Conservation (phyloP, 192 early-diverging fungal species). For the Coemansia sp. region DNA sequence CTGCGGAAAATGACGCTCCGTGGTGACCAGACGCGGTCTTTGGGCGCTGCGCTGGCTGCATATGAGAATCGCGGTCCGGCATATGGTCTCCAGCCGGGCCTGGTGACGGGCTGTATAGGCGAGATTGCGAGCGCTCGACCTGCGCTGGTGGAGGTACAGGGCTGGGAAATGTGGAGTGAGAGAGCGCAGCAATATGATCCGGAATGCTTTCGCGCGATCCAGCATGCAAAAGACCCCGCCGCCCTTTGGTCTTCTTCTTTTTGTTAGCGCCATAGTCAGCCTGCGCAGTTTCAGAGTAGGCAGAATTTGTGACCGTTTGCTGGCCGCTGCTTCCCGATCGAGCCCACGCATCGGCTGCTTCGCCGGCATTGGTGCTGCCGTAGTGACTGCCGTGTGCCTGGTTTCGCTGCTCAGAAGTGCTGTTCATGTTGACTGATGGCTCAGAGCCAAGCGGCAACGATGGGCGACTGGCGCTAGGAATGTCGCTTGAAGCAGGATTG, state of each 20-base stretch:
- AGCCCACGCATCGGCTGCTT: constrained; percentile 8
- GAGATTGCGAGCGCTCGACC: constrained; percentile 31
- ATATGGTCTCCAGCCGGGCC: constrained; percentile 1
- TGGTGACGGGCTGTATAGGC: constrained; percentile 17
- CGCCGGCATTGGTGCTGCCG: constrained; percentile 11
- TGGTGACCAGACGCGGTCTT: constrained; percentile 35
- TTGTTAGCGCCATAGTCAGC: not conserved
- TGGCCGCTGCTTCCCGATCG: constrained; percentile 19
- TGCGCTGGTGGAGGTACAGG: constrained; percentile 35
- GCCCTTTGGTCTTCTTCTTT: constrained; percentile 29
- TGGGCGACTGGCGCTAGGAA: constrained; percentile 16
- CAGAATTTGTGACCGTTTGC: not conserved
- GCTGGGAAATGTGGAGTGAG: constrained; percentile 52
- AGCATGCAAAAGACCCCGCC: constrained; percentile 35
- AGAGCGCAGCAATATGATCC: constrained; percentile 51
- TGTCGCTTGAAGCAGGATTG: constrained; percentile 10
- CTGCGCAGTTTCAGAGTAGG: not conserved
- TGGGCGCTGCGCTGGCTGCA: constrained; percentile 31
- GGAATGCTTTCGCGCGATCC: constrained; percentile 50
- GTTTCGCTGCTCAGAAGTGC: constrained; percentile 13
- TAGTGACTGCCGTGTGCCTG: constrained; percentile 11
- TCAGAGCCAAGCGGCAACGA: constrained; percentile 23
- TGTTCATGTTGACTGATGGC: not conserved
- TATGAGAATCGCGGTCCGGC: constrained; percentile 10
- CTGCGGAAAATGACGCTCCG: not conserved